Conservation (phyloP, 495 filamentous ascomycete genomes). For the Talaromyces thailandensis region DNA sequence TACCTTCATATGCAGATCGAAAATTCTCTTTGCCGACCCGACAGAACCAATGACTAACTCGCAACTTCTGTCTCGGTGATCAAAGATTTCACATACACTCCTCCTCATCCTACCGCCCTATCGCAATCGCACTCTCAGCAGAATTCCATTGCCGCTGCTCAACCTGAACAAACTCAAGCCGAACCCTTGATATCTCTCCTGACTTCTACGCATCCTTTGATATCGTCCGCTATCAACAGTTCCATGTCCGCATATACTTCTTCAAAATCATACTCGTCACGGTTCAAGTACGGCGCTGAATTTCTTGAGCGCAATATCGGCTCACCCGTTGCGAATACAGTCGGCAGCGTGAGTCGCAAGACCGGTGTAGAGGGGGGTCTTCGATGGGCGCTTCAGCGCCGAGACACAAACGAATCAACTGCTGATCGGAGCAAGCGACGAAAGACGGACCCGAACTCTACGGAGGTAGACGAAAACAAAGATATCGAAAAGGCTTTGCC, state of each 20-base stretch:
- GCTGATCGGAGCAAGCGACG: slow-evolving; percentile 55
- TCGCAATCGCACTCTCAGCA: slow-evolving; percentile 15
- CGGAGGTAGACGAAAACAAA: slow-evolving; percentile 14
- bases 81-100: slow-evolving; percentile 7
- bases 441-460: slow-evolving; percentile 37
- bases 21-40: not conserved
- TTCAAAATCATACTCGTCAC: slow-evolving; percentile 79
- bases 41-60: not conserved
- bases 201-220: slow-evolving; percentile 67
- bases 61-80: not conserved
- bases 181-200: slow-evolving; percentile 75
- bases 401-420: slow-evolving; percentile 22
- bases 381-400: slow-evolving; percentile 59
- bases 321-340: slow-evolving; percentile 71
- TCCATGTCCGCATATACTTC: slow-evolving; percentile 73
- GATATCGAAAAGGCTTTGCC: slow-evolving; percentile 31
- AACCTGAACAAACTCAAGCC: slow-evolving; percentile 26
- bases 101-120: slow-evolving; percentile 6
- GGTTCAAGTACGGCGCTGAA: slow-evolving; percentile 74
- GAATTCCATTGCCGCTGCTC: slow-evolving; percentile 12
- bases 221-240: slow-evolving; percentile 71
- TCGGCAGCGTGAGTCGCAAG: slow-evolving; percentile 67
- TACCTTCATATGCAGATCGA: not conserved
- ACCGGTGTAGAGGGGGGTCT: slow-evolving; percentile 79
- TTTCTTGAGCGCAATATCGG: slow-evolving; percentile 77